Conservation (phyloP, 1,284 basidiomycete genomes). For the Rhodotorula sp. region DNA sequence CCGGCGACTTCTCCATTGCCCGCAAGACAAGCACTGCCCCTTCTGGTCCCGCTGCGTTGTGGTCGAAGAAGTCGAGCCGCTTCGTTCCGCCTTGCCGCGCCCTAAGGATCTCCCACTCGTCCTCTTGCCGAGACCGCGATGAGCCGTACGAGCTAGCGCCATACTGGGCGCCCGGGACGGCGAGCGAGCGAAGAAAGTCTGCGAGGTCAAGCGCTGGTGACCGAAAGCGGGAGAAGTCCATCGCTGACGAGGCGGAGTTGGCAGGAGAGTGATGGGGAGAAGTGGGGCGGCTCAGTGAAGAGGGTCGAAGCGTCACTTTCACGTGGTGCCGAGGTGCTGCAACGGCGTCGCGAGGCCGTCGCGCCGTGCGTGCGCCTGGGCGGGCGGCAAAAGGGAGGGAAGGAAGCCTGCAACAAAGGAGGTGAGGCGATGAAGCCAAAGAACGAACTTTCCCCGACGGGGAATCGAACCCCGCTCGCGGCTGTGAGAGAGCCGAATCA, state of each 20-base stretch:
- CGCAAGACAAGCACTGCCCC: slow-evolving; percentile 24
- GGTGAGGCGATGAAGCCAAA: not conserved
- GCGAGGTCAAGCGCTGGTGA: slow-evolving; percentile 14
- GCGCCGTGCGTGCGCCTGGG: too few relatives aligned
- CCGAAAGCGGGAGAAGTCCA: slow-evolving; percentile 12
- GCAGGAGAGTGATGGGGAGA: not conserved
- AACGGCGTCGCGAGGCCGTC: too few relatives aligned
- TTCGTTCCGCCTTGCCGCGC: slow-evolving; percentile 29
- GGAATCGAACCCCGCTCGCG: slow-evolving; percentile 39
- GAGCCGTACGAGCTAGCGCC: not conserved
- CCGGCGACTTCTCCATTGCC: slow-evolving; percentile 27
- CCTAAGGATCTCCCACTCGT: slow-evolving; percentile 30
- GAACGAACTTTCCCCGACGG: slow-evolving; percentile 30
- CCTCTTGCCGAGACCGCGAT: slow-evolving; percentile 5
- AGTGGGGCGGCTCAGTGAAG: slow-evolving; percentile 6
- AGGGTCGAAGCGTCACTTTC: too few relatives aligned
- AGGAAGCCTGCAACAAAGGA: not conserved
- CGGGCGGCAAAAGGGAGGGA: not conserved
- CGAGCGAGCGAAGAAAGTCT: slow-evolving; percentile 33
- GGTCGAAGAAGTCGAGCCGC: slow-evolving; percentile 37
- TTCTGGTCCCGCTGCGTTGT: slow-evolving; percentile 14
- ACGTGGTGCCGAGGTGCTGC: too few relatives aligned
- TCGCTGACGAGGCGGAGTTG: not conserved
- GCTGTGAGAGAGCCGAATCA: slow-evolving; percentile 3
- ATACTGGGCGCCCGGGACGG: slow-evolving; percentile 13